Base-by-base conservation (phyloP, 2,329 filamentous ascomycete genomes). In the Mycosphaerelloides madeirae region DNA sequence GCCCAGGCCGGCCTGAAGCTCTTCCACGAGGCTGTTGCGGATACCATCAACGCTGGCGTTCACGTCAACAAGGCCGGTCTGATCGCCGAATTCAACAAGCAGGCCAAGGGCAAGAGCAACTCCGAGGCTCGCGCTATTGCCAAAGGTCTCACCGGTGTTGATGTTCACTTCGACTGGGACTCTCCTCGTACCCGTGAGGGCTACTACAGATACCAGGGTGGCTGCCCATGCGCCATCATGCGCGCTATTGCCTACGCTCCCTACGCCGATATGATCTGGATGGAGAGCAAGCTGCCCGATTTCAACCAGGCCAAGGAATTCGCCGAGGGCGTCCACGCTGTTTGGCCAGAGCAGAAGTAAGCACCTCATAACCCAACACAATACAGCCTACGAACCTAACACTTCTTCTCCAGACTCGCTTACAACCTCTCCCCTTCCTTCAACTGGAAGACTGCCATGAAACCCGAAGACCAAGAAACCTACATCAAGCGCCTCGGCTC, bases 391-490 rank as follows among this genome's bases (percentile, higher is more conserved):
- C 37, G 31, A 35, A 53, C 57, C 22, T 52, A 48, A 51, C 44
- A 22, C 33, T 31, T 15, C 29, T 36, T 28, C 19, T 19, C 9
- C 9, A 93, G 87, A 67, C 85, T 98, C 48, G 85, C 93, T 4
- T 98, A 98, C 77, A 98, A 98, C 77, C 84, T 98, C 54, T 96
- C 89, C 0, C 93, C 93, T 22, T 95, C 89, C 3, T 98, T 98
- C 84, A 98, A 98, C 81, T 98, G 93, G 93, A 97, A 97, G 77
- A 79, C 89, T 46, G 93, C 91, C 60, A 96, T 96, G 90, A 78
- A 87, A 34, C 81, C 85, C 55, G 77, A 79, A 41, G 91, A 97
- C 67, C 93, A 98, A 73, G 88, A 95, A 74, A 98, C 93, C 15
- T 98, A 97, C 74, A 98, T 98, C 74, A 76, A 83, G 52, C 87